Evolutionary conservation across 805 yeast species (phyloP), one percentile per base, ranked within the genome.

Genomic region (Candida corydali): DNA sequence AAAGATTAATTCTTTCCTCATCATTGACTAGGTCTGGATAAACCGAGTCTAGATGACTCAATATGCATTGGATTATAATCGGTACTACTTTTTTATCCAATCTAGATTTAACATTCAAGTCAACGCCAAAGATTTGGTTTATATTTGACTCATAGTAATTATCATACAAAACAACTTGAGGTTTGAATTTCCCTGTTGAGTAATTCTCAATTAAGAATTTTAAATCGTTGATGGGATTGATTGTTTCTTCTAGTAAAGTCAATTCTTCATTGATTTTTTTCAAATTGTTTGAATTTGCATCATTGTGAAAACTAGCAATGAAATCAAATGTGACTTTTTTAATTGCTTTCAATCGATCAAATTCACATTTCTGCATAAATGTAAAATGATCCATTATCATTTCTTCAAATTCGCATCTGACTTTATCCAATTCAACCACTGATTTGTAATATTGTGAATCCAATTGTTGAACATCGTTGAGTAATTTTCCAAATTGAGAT

Each of bases 291-390:
- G 3, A 4, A 4, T 79, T 69, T 25, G 80, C 69, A 34, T 74
- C 77, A 50, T 77, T 78, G 25, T 86, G 71, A 24, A 84, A 66
- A 2, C 82, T 70, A 0, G 86, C 77, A 16, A 83, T 63, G 47
- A 83, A 84, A 54, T 86, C 95, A 36, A 77, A 68, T 8, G 83
- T 73, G 1, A 80, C 89, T 41, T 83, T 81, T 55, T 86, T 85
- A 42, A 86, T 63, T 0, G 93, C 93, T 44, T 73, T 70, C 41
- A 84, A 65, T 44, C 96, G 72, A 59, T 86, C 94, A 24, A 75
- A 57, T 59, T 86, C 95, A 61, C 93, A 86, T 49, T 80, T 75
- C 54, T 86, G 91, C 85, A 86, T 78, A 54, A 82, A 85, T 16
- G 79, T 60, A 34, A 82, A 63, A 51, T 84, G 89, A 46, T 82